phyloP scores from a whole-genome alignment of 768 basidiomycete species.

The Rhizopogon salebrosus region DNA sequence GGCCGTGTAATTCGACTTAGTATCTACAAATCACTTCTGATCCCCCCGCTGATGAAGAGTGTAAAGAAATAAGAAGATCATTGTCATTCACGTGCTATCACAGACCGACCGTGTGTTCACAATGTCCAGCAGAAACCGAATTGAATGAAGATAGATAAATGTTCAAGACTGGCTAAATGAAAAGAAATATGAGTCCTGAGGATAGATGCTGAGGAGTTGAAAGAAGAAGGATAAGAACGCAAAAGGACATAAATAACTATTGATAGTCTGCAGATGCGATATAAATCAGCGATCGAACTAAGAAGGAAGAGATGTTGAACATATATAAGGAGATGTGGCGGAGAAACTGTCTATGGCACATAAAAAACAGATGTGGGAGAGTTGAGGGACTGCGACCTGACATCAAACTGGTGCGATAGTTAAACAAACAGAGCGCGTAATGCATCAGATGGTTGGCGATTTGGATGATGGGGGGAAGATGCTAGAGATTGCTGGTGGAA shows the following conservation, averaged over 20 bases:
- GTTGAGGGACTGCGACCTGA: conserved; percentile 8
- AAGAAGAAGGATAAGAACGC: conserved; percentile 3
- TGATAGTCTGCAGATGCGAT: conserved; percentile 24
- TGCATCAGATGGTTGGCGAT: conserved; percentile 19
- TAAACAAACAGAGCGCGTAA: conserved; percentile 27
- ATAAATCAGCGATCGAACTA: conserved; percentile 16
- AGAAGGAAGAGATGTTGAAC: conserved; percentile 7
- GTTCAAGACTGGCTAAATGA: conserved; percentile 2
- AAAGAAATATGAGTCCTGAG: background rate
- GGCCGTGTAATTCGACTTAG: too few relatives aligned
- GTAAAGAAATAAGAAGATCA: background rate
- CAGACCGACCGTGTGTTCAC: background rate
- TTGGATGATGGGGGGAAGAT: conserved; percentile 15
- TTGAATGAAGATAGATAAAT: background rate
- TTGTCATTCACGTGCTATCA: background rate
- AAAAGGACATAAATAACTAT: conserved; percentile 27
- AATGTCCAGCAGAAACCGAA: background rate
- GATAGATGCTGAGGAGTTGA: background rate
- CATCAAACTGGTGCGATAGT: conserved; percentile 16
- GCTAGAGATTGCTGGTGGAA: conserved; percentile 13
- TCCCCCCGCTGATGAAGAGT: background rate
- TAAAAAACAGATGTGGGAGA: conserved; percentile 19
- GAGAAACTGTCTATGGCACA: conserved; percentile 26
- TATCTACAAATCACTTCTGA: too few relatives aligned
- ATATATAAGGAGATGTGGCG: conserved; percentile 12